These are phyloP conservation scores for Termitomyces sp. DNA, from an alignment of 768 basidiomycete species.

Conservation along the genomic window DNA sequence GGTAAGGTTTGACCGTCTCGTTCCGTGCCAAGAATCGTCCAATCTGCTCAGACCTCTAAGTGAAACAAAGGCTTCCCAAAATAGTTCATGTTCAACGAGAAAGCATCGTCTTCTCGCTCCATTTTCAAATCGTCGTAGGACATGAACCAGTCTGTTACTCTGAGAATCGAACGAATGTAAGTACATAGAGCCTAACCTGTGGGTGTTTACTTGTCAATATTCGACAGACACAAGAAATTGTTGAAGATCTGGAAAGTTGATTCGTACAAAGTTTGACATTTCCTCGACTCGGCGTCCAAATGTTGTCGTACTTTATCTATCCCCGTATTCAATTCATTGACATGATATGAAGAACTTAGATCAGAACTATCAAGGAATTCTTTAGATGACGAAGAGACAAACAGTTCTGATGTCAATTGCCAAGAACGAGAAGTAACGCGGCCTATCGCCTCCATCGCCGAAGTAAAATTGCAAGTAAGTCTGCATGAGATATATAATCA, in stretches of 20 bases:
- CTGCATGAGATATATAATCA: no score
- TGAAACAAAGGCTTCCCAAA: no score
- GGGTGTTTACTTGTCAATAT: not conserved
- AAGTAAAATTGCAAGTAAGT: not conserved
- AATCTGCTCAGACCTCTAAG: not conserved
- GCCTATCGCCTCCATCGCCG: not conserved
- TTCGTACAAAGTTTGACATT: not conserved
- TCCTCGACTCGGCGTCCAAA: not conserved
- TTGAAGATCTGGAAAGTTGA: not conserved
- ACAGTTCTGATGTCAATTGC: not conserved
- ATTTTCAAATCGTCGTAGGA: not conserved
- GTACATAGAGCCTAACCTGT: not conserved
- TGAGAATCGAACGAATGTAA: not conserved
- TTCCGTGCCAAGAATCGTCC: not conserved
- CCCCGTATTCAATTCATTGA: not conserved
- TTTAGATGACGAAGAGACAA: not conserved
- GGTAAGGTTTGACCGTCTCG: not conserved
- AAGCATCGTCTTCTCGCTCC: no score
- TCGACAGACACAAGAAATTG: not conserved
- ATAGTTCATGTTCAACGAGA: no score
- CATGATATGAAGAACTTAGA: not conserved
- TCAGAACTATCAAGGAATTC: not conserved
- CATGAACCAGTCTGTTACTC: not conserved
- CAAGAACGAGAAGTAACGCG: not conserved
- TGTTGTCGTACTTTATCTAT: not conserved